A percentile compares a stretch with the other conserved stretches of the same genome.
Conservation (phyloP, 2,329 filamentous ascomycete species). For the Ophiostoma pallidulum region DNA sequence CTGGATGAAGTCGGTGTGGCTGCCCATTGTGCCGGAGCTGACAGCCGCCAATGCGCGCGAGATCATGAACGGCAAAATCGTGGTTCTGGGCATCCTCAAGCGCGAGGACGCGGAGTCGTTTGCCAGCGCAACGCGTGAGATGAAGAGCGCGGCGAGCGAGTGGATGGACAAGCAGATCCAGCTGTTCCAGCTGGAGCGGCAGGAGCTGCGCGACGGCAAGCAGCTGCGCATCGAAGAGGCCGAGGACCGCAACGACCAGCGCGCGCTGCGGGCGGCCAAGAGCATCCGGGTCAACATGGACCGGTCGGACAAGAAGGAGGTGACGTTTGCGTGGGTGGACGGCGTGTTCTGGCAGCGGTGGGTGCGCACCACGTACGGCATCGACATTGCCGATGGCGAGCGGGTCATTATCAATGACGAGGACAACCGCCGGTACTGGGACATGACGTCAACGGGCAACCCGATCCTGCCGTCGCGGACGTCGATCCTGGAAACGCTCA, state of each 20-base stretch:
- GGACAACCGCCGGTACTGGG: constrained; percentile 93
- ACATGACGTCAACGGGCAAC: constrained; percentile 79
- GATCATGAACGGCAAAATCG: constrained; percentile 89
- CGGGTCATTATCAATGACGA: constrained; percentile 95
- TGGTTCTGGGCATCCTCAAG: constrained; percentile 85
- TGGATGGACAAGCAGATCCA: constrained; percentile 97
- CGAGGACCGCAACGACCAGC: constrained; percentile 83
- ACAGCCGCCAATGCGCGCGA: constrained; percentile 85
- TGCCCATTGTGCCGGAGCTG: constrained; percentile 89
- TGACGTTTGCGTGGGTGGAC: constrained; percentile 95
- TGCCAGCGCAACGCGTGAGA: constrained; percentile 66
- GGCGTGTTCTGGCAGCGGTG: constrained; percentile 96
- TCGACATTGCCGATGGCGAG: constrained; percentile 80
- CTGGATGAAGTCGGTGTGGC: constrained; percentile 97
- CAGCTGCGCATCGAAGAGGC: constrained; percentile 94
- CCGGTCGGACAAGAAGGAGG: constrained; percentile 75
- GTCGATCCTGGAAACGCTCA: constrained; percentile 79
- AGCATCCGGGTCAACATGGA: constrained; percentile 87
- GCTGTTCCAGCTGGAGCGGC: constrained; percentile 82
- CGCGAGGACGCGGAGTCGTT: constrained; percentile 74
- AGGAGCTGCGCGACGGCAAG: constrained; percentile 89
- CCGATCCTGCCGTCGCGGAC: constrained; percentile 82
- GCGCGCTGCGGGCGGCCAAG: constrained; percentile 79
- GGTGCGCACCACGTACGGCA: constrained; percentile 89
- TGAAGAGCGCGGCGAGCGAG: constrained; percentile 91